Percentiles rank a stretch among this genome's conserved stretches.
These are phyloP conservation scores for Ophiosphaerella korrae DNA, from an alignment of 2,329 filamentous ascomycete genomes.

Conservation along the genomic window DNA sequence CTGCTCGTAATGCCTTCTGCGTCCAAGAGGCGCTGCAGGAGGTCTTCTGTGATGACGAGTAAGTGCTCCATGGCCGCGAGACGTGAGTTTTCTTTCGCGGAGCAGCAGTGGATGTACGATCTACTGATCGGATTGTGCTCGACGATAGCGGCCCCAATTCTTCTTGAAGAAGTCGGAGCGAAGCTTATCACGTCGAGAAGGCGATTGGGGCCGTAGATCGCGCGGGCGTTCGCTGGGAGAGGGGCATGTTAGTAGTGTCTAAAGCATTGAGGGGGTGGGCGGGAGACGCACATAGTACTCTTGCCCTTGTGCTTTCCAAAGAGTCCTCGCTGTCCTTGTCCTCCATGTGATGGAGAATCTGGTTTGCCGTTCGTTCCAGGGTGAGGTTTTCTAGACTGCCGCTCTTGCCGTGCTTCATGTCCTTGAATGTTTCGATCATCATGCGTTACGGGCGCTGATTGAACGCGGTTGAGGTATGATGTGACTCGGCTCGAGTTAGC, in stretches of 20 bases:
- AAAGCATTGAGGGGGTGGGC: background rate
- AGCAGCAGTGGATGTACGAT: conserved; percentile 42
- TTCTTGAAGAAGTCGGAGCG: conserved; percentile 39
- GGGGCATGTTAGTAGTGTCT: background rate
- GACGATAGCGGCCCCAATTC: conserved; percentile 43
- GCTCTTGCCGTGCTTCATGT: conserved; percentile 42
- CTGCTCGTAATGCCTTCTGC: conserved; percentile 40
- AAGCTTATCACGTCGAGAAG: conserved; percentile 45
- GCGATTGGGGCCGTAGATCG: conserved; percentile 44
- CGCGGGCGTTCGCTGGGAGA: conserved; percentile 36
- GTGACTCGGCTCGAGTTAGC: conserved; percentile 4
- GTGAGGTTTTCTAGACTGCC: conserved; percentile 35
- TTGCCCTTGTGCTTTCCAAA: conserved; percentile 39
- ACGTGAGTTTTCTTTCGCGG: conserved; percentile 38
- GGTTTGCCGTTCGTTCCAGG: conserved; percentile 36
- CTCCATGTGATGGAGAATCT: conserved; percentile 43
- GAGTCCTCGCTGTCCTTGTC: conserved; percentile 41
- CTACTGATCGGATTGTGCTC: conserved; percentile 44
- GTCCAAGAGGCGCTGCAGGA: conserved; percentile 40
- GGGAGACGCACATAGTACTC: conserved; percentile 34
- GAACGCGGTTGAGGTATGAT: conserved; percentile 14
- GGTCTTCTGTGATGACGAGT: conserved; percentile 44
- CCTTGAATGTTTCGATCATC: conserved; percentile 43
- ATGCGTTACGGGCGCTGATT: conserved; percentile 6
- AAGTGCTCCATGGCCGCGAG: conserved; percentile 41